These are phyloP conservation scores for Hypoxylon sp. DNA, from an alignment of 2,329 filamentous ascomycete species.

Conservation along the genomic window DNA sequence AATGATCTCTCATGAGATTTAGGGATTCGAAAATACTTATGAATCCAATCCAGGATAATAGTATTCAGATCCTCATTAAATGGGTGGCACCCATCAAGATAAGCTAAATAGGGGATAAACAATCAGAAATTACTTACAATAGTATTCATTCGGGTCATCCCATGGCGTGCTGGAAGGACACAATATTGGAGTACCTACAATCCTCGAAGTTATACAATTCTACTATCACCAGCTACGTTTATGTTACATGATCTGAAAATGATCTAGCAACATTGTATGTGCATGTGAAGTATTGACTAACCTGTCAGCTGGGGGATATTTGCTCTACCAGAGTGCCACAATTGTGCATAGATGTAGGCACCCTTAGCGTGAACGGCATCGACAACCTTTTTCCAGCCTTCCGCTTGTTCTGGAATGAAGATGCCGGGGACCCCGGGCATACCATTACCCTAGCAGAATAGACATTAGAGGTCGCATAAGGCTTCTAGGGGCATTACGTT, in stretches of 20 bases:
- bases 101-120: not conserved
- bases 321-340: conserved; percentile 22
- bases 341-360: conserved; percentile 17
- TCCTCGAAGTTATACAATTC: not conserved
- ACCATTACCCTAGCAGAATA: conserved; percentile 13
- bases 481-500: not conserved
- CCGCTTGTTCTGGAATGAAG: conserved; percentile 10
- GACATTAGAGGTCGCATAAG: not conserved
- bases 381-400: conserved; percentile 20
- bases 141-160: conserved; percentile 17
- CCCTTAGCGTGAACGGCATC: conserved; percentile 17
- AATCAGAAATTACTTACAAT: not conserved
- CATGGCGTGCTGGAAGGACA: conserved; percentile 13
- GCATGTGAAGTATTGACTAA: not conserved
- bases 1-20: not conserved
- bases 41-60: not conserved
- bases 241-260: too few relatives aligned
- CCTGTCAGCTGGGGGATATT: conserved; percentile 23
- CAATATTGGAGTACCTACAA: conserved; percentile 14
- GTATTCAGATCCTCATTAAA: not conserved
- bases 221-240: not conserved
- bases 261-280: too few relatives aligned
- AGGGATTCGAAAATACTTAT: not conserved
- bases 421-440: conserved; percentile 16
- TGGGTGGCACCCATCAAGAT: not conserved